Conservation (phyloP, 2,329 filamentous ascomycete genomes). For the Arthrocladium fulminans region DNA sequence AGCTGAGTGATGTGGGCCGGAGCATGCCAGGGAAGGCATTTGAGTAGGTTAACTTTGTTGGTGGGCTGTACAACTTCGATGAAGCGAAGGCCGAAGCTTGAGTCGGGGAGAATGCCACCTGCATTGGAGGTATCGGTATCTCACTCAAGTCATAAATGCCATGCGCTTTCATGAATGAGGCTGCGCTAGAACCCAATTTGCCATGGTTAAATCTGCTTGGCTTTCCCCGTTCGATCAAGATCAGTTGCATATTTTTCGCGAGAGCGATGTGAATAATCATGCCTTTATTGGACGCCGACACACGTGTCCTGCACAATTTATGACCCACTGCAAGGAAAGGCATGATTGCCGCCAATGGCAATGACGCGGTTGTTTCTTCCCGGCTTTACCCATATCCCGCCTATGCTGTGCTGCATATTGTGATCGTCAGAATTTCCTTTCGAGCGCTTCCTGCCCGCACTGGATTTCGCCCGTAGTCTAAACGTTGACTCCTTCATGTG, state of each 20-base stretch:
- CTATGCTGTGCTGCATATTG: neutral
- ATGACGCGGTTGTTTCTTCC: slow-evolving; percentile 3
- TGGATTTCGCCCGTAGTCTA: neutral
- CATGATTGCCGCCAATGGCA: neutral
- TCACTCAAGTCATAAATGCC: no score
- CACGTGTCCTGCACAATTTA: neutral
- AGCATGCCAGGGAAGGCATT: slow-evolving; percentile 41
- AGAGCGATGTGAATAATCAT: neutral
- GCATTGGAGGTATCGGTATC: no score
- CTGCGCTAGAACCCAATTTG: no score
- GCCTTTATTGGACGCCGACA: neutral
- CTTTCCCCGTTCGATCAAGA: no score
- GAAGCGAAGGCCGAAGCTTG: slow-evolving; percentile 4
- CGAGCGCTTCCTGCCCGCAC: slow-evolving; percentile 3
- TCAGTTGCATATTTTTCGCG: no score
- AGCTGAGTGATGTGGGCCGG: slow-evolving; percentile 27
- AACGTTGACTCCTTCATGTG: no score
- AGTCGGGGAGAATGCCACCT: no score
- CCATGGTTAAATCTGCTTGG: no score
- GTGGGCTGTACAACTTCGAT: slow-evolving; percentile 21
- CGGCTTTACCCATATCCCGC: slow-evolving; percentile 1
- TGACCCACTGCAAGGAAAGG: neutral
- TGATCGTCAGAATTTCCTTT: neutral
- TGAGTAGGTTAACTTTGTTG: slow-evolving; percentile 25
- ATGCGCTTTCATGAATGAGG: neutral